Percentiles rank a stretch among this genome's conserved stretches.
These are phyloP conservation scores for Cryptococcus wingfieldii DNA, from an alignment of 1,284 basidiomycete genomes.

Conservation along the genomic window DNA sequence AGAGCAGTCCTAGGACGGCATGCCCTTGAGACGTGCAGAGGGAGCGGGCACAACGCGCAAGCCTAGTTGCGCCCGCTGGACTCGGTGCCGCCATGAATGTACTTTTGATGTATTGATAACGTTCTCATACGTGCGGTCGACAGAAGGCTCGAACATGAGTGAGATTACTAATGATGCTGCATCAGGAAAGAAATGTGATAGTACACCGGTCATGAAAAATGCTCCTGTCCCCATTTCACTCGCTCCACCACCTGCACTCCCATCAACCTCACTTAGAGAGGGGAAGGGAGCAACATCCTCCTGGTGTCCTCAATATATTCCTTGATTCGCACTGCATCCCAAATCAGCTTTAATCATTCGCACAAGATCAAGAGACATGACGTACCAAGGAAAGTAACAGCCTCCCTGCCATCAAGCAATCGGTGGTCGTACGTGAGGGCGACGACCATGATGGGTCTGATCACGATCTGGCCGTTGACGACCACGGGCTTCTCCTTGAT, in stretches of 20 bases:
- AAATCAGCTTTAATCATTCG: constrained; percentile 2
- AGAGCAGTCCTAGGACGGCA: too few species aligned
- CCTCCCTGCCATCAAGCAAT: constrained; percentile 91
- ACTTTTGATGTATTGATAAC: too few species aligned
- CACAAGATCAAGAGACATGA: constrained; percentile 10
- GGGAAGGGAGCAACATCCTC: constrained; percentile 58
- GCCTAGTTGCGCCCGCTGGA: too few species aligned
- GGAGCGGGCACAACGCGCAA: too few species aligned
- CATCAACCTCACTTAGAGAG: constrained; percentile 25
- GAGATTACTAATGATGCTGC: neutral
- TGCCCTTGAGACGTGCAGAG: too few species aligned
- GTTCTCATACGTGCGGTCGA: too few species aligned
- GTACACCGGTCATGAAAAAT: neutral
- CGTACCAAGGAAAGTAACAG: constrained; percentile 93
- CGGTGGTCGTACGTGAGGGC: constrained; percentile 96
- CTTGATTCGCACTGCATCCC: constrained; percentile 59
- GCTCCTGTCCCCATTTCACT: neutral
- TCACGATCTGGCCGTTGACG: constrained; percentile 88
- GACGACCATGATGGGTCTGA: constrained; percentile 87
- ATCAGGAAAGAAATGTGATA: neutral
- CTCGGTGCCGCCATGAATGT: too few species aligned
- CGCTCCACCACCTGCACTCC: neutral
- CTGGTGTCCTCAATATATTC: constrained; percentile 66
- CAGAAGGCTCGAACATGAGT: too few species aligned
- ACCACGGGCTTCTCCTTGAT: constrained; percentile 94